Conservation (phyloP, 2,329 filamentous ascomycete species). For the Cordyceps cicadae region DNA sequence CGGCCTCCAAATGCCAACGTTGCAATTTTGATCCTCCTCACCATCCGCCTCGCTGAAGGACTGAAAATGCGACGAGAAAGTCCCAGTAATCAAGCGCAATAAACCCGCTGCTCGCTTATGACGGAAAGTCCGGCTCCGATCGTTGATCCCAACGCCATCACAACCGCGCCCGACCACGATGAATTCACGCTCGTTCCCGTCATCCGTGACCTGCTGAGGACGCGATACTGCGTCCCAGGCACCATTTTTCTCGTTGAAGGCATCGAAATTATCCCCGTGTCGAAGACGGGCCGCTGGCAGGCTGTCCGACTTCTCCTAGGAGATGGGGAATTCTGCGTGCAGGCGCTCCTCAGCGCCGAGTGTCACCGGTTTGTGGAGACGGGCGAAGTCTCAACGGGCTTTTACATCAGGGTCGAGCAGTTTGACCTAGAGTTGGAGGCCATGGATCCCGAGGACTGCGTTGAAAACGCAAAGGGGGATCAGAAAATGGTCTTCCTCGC, state of each 20-base stretch:
- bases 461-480: background rate
- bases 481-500: constrained; percentile 35
- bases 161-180: constrained; percentile 16
- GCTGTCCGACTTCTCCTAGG: constrained; percentile 41
- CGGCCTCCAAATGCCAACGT: background rate
- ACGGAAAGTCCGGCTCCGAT: constrained; percentile 12
- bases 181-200: constrained; percentile 29
- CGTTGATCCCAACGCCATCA: constrained; percentile 22
- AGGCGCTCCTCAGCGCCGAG: constrained; percentile 38
- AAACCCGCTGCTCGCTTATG: constrained; percentile 12
- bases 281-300: constrained; percentile 31
- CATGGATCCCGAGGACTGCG: constrained; percentile 7
- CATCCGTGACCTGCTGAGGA: constrained; percentile 41
- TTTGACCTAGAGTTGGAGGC: constrained; percentile 29
- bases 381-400: constrained; percentile 37
- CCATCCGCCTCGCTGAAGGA: background rate
- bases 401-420: constrained; percentile 38
- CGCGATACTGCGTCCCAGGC: constrained; percentile 37
- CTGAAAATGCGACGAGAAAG: too few relatives aligned
- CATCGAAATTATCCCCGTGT: constrained; percentile 30
- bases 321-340: constrained; percentile 47
- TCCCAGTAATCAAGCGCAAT: background rate
- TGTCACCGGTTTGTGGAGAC: constrained; percentile 41
- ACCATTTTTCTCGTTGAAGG: constrained; percentile 44
- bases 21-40: background rate